Conservation (phyloP, 176 grass and related monocot genomes). For the Aegilops umbellulata region DNA sequence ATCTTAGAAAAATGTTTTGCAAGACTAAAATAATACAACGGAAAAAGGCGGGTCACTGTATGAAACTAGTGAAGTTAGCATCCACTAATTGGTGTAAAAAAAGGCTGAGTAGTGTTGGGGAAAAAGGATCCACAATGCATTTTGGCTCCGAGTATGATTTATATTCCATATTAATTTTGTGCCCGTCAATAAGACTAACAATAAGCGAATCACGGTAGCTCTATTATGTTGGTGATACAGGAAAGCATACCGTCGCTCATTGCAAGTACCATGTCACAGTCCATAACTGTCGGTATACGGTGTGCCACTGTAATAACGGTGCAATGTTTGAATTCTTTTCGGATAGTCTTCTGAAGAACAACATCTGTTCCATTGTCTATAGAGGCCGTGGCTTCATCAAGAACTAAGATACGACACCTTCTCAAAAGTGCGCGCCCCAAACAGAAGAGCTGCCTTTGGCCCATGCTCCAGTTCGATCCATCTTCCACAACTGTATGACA, state of each 20-base stretch:
- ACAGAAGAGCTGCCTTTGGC: constrained; percentile 88
- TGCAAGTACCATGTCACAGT: constrained; percentile 75
- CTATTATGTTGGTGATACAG: neutral
- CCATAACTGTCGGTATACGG: constrained; percentile 86
- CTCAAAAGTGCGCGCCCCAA: constrained; percentile 79
- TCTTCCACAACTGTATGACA: constrained; percentile 70
- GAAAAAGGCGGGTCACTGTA: neutral
- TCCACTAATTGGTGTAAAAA: neutral
- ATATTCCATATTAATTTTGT: neutral
- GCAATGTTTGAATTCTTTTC: constrained; percentile 68
- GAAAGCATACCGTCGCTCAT: constrained; percentile 65
- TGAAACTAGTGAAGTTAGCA: neutral
- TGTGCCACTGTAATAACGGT: constrained; percentile 89
- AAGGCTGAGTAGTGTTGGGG: neutral
- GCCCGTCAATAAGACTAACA: neutral
- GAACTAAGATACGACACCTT: constrained; percentile 66
- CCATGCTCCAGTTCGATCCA: constrained; percentile 98
- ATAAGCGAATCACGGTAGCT: neutral
- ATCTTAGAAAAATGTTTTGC: neutral
- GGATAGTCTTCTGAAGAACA: constrained; percentile 80
- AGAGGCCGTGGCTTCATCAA: constrained; percentile 86
- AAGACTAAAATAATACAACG: neutral
- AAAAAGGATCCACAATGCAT: neutral
- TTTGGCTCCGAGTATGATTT: neutral
- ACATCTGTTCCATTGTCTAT: constrained; percentile 93